These are phyloP conservation scores for Leucogyrophana mollusca DNA, from an alignment of 768 basidiomycete genomes.

Conservation along the genomic window DNA sequence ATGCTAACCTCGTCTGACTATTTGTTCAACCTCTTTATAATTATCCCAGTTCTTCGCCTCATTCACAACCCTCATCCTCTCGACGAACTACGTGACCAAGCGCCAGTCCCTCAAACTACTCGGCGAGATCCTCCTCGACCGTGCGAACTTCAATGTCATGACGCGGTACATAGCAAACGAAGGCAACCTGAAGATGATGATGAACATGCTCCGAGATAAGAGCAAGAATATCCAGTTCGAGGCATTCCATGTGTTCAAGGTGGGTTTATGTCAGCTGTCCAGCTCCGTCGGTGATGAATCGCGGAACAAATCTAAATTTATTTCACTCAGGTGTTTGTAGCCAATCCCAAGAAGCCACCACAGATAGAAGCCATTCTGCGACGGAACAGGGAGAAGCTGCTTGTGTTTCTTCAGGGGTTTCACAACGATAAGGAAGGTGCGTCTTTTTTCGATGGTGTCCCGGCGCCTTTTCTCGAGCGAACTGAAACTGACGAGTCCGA, in stretches of 20 bases:
- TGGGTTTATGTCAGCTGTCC: conserved; percentile 30
- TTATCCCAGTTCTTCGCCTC: conserved; percentile 85
- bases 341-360: conserved; percentile 98
- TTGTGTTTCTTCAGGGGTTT: conserved; percentile 87
- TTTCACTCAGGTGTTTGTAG: conserved; percentile 81
- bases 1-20: neutral
- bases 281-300: neutral
- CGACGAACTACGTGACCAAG: conserved; percentile 98
- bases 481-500: neutral
- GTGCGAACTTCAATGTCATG: conserved; percentile 99
- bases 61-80: conserved; percentile 90
- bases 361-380: conserved; percentile 90
- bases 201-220: conserved; percentile 97
- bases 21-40: neutral
- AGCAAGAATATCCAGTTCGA: conserved; percentile 99
- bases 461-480: neutral
- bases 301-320: neutral
- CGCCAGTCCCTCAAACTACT: conserved; percentile 97
- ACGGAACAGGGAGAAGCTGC: conserved; percentile 91
- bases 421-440: conserved; percentile 97
- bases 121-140: conserved; percentile 95
- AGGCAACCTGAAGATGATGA: conserved; percentile 99
- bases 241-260: conserved; percentile 99
- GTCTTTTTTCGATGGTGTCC: conserved; percentile 20
- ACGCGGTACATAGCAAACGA: conserved; percentile 95